Percentiles rank a stretch among this genome's conserved stretches.
These are phyloP conservation scores for Beta lomatogona DNA, from an alignment of 179 eudicot genomes.

Conservation along the genomic window DNA sequence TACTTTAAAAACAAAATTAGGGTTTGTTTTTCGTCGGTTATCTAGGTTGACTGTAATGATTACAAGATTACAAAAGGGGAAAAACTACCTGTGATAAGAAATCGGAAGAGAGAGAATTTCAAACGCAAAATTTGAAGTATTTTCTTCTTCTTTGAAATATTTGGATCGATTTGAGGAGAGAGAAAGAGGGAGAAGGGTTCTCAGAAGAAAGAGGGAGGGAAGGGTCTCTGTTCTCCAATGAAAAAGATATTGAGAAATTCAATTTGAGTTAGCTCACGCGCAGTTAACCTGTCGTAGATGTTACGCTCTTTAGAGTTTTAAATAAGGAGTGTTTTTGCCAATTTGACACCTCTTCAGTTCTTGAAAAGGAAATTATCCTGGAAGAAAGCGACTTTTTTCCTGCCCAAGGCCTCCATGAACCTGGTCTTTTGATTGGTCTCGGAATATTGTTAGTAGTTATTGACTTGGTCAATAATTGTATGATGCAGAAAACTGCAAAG, in stretches of 20 bases:
- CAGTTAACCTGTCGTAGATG: neutral
- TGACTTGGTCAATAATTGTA: too few species aligned
- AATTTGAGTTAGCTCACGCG: neutral
- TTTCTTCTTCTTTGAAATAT: neutral
- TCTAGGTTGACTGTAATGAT: conserved; percentile 1
- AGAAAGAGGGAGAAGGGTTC: conserved; percentile 13
- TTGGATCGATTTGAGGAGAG: conserved; percentile 27
- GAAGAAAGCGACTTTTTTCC: too few species aligned
- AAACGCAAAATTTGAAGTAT: conserved; percentile 8
- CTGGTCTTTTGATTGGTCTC: too few species aligned
- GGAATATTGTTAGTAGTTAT: too few species aligned
- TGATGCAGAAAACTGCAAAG: too few species aligned
- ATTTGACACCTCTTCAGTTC: neutral
- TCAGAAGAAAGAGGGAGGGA: neutral
- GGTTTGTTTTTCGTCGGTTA: neutral
- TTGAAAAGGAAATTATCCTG: too few species aligned
- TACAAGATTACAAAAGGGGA: neutral
- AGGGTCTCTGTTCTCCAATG: neutral
- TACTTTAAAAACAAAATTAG: conserved; percentile 14
- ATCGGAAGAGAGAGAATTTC: conserved; percentile 3
- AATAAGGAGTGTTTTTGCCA: neutral
- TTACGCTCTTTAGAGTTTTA: neutral
- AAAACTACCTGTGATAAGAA: neutral
- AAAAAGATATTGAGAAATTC: conserved; percentile 8
- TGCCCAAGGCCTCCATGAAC: too few species aligned